Evolutionary conservation across 345 rosid species (phyloP).

Genomic region (Eutrema heterophyllum): DNA sequence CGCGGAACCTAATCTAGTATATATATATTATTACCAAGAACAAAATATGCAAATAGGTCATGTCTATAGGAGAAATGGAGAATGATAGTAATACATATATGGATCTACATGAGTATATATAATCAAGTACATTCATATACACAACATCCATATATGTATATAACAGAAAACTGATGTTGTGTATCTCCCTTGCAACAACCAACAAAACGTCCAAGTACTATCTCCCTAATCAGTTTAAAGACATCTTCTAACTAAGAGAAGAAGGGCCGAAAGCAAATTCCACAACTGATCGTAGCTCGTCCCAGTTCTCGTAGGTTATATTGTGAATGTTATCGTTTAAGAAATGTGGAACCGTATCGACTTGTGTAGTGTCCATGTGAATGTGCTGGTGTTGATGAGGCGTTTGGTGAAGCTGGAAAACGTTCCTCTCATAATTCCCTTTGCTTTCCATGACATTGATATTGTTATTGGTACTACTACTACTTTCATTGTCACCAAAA

Average conservation of each 20-base stretch:
- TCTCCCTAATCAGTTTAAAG: not conserved
- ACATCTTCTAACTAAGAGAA: conserved; percentile 3
- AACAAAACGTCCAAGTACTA: not conserved
- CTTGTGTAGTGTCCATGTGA: conserved; percentile 34
- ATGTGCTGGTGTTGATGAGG: conserved; percentile 5
- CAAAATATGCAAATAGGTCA: not conserved
- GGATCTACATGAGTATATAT: not conserved
- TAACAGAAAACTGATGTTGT: not conserved
- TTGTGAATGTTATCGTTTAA: conserved; percentile 30
- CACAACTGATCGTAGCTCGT: conserved; percentile 69
- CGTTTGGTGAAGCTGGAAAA: conserved; percentile 16
- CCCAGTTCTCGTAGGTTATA: conserved; percentile 48
- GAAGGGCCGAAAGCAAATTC: conserved; percentile 54
- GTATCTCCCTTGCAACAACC: not conserved
- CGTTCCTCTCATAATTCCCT: conserved; percentile 20
- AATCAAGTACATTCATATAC: not conserved
- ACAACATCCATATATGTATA: not conserved
- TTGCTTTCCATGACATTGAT: conserved; percentile 24
- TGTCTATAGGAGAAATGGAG: not conserved
- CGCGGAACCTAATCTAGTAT: too few species aligned
- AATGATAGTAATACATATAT: not conserved
- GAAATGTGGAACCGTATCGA: conserved; percentile 24
- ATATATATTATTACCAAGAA: not conserved
- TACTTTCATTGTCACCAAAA: conserved; percentile 39
- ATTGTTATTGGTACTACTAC: conserved; percentile 16